A percentile compares a stretch with the other conserved stretches of the same genome.
Conservation (phyloP, 2,329 filamentous ascomycete genomes). For the Herpotrichia juniperi region DNA sequence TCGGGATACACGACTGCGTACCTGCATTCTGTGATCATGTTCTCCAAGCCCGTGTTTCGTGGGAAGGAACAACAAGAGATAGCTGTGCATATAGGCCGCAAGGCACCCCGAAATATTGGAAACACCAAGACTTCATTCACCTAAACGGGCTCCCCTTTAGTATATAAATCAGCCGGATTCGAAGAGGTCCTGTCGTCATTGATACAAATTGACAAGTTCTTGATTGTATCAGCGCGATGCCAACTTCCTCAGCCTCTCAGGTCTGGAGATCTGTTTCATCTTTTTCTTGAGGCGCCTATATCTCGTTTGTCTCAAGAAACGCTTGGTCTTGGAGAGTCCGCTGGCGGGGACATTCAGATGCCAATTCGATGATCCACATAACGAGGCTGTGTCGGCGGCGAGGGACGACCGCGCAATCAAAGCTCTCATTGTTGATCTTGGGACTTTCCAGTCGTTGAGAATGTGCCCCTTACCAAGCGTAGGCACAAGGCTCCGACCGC, state of each 20-base stretch:
- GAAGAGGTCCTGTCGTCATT: neutral
- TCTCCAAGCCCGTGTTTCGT: neutral
- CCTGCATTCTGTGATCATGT: too few relatives aligned
- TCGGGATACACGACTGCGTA: too few relatives aligned
- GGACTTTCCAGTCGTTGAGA: conserved; percentile 22
- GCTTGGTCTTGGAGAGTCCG: neutral
- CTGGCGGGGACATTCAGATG: neutral
- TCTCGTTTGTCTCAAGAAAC: neutral
- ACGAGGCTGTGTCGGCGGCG: conserved; percentile 33
- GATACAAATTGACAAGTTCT: neutral
- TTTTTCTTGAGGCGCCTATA: neutral
- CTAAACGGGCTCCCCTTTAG: neutral
- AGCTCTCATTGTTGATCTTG: conserved; percentile 17
- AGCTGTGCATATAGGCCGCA: neutral
- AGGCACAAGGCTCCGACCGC: conserved; percentile 26
- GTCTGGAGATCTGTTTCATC: conserved; percentile 4
- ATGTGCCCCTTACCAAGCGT: conserved; percentile 42
- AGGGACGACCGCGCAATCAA: conserved; percentile 30
- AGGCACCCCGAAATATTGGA: neutral
- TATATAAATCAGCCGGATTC: neutral
- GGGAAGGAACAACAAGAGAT: neutral
- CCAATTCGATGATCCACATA: conserved; percentile 9
- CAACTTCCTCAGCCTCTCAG: neutral
- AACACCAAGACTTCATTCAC: neutral
- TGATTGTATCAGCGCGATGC: neutral